Evolutionary conservation across 306 rosid species (phyloP).

Genomic region (Herpetospermum pedunculosum): DNA sequence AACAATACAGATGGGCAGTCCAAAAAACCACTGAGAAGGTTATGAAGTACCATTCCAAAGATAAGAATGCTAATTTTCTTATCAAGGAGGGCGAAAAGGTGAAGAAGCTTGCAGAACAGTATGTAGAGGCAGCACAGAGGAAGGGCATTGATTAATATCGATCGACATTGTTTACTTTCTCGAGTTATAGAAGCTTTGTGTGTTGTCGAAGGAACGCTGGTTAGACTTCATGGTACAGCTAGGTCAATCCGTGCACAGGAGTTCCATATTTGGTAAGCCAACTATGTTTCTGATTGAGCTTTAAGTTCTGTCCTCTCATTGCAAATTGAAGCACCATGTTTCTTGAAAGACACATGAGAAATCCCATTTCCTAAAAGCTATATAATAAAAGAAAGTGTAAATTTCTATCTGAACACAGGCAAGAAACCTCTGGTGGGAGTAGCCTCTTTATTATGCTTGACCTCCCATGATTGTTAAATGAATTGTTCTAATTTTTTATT

Average conservation of each 20-base stretch:
- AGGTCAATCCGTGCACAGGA: background rate
- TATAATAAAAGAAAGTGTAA: background rate
- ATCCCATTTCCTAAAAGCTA: background rate
- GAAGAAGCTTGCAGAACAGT: slow-evolving; percentile 92
- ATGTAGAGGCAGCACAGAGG: slow-evolving; percentile 68
- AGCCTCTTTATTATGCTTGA: background rate
- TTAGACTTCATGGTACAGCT: background rate
- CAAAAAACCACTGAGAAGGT: slow-evolving; percentile 82
- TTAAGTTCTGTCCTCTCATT: background rate
- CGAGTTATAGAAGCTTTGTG: background rate
- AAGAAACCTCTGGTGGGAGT: background rate
- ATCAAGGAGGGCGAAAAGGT: slow-evolving; percentile 98
- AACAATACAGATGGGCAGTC: slow-evolving; percentile 90
- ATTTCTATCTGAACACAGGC: background rate
- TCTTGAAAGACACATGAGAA: background rate
- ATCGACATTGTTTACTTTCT: background rate
- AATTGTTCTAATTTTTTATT: background rate
- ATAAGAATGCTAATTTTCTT: slow-evolving; percentile 84
- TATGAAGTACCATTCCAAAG: slow-evolving; percentile 74
- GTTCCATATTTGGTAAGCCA: background rate
- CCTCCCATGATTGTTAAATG: background rate
- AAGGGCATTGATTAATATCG: slow-evolving; percentile 27
- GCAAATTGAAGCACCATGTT: background rate
- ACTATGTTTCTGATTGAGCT: background rate
- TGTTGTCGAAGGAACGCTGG: background rate